Conservation (phyloP, 2,329 filamentous ascomycete genomes). For the Colletotrichum sp. region DNA sequence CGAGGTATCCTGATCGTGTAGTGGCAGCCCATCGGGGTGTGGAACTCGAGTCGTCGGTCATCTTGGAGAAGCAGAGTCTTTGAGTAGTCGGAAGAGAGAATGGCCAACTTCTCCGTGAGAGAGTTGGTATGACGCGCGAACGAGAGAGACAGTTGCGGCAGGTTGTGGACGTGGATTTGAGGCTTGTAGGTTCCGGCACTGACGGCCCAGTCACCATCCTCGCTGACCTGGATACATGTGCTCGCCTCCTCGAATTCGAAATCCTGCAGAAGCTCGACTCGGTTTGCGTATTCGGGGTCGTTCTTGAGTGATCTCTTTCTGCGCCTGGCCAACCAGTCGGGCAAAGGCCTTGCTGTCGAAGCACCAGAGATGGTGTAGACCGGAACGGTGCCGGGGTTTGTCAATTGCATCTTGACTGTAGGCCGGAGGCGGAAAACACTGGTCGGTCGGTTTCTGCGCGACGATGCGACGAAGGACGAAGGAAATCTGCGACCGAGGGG, state of each 20-base stretch:
- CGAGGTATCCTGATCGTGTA: constrained; percentile 89
- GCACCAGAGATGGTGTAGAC: constrained; percentile 96
- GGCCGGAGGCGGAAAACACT: not conserved
- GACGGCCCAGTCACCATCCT: constrained; percentile 85
- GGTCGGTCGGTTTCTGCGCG: constrained; percentile 3
- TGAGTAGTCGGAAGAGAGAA: constrained; percentile 89
- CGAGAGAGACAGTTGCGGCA: constrained; percentile 91
- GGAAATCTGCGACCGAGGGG: constrained; percentile 9
- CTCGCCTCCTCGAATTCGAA: constrained; percentile 98
- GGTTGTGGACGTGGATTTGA: constrained; percentile 94
- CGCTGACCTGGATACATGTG: constrained; percentile 85
- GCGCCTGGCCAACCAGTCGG: constrained; percentile 92
- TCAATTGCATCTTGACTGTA: constrained; percentile 71
- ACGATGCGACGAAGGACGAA: constrained; percentile 2
- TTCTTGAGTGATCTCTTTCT: constrained; percentile 92
- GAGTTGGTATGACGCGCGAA: constrained; percentile 91
- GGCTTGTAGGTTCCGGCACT: constrained; percentile 79
- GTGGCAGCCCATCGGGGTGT: constrained; percentile 87
- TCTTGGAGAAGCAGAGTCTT: constrained; percentile 94
- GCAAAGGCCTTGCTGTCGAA: constrained; percentile 83
- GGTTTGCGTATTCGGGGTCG: constrained; percentile 90
- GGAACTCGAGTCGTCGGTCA: constrained; percentile 91
- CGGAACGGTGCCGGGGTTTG: constrained; percentile 80
- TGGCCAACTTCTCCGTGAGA: constrained; percentile 87
- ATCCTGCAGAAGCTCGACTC: constrained; percentile 93